Base-by-base conservation (phyloP, 2,329 filamentous ascomycete genomes). In the Botrytis paeoniae region DNA sequence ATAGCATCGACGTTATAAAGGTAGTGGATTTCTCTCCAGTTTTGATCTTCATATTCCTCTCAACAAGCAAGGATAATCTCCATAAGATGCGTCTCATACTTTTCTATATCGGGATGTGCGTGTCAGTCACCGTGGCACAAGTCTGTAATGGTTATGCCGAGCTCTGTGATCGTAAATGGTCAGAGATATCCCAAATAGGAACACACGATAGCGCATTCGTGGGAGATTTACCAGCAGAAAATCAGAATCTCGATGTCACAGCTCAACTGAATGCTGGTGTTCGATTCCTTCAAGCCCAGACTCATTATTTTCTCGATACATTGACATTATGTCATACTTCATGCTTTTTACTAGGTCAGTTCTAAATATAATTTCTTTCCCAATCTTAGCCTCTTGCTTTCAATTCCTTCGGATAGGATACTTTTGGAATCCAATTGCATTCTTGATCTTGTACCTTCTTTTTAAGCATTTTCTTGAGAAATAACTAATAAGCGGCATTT, bases 181-280 rank as follows among this genome's bases (percentile, higher is more conserved):
- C 89, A 82, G 89, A 92, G 76, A 87, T 96, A 77, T 94, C 93
- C 1, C 87, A 94, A 80, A 88, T 96, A 77, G 91, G 90, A 37
- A 85, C 91, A 5, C 91, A 93, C 81, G 87, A 93, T 82, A 88
- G 87, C 3, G 77, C 80, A 1, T 81, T 81, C 39, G 80, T 80
- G 12, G 80, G 80, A 6, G 45, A 74, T 16, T 68, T 80, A 18
- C 77, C 75, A 7, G 79, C 77, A 18, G 74, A 80, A 25, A 91
- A 91, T 79, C 91, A 93, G 78, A 85, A 87, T 73, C 82, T 88
- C 43, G 84, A 85, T 4, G 85, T 91, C n/a, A 85, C 85, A 29
- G 82, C 82, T 9, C 91, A 92, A 81, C 84, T 93, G 22, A 80
- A 88, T 73, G 82, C 87, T 45, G 91, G 91, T 20, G 86, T 92